phyloP scores from a whole-genome alignment of 1,139 yeast species.

The Lodderomyces metapsilosis region DNA sequence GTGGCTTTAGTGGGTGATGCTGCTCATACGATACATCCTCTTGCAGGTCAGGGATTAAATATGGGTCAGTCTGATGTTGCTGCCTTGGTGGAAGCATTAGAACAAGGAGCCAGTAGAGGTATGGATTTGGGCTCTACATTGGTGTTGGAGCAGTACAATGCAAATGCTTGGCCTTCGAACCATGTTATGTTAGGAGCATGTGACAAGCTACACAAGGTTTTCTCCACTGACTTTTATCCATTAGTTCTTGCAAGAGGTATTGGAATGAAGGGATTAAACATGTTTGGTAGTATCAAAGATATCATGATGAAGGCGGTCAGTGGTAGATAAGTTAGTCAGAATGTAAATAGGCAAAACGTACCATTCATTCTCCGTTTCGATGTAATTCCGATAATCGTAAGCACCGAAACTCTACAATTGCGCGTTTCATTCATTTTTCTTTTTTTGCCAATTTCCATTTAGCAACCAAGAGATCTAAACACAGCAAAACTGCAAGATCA shows the following conservation, averaged over 20 bases:
- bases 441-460: background rate
- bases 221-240: conserved; percentile 72
- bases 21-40: conserved; percentile 95
- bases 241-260: conserved; percentile 70
- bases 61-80: conserved; percentile 98
- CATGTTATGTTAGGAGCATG: conserved; percentile 83
- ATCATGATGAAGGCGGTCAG: conserved; percentile 38
- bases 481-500: background rate
- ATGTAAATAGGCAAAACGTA: no score
- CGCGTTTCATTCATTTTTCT: background rate
- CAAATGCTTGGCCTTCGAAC: conserved; percentile 75
- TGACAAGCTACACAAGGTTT: conserved; percentile 87
- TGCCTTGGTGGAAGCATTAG: conserved; percentile 65
- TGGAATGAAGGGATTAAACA: conserved; percentile 72
- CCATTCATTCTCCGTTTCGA: no score
- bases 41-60: conserved; percentile 97
- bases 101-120: conserved; percentile 71
- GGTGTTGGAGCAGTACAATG: conserved; percentile 83
- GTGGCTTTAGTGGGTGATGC: conserved; percentile 96
- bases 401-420: no score
- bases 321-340: conserved; percentile 25
- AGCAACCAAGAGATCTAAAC: background rate
- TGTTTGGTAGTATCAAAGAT: conserved; percentile 59
- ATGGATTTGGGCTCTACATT: conserved; percentile 84
- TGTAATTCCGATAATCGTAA: no score